Conservation (phyloP, 2,329 filamentous ascomycete species). For the Fusarium oligoseptatum region DNA sequence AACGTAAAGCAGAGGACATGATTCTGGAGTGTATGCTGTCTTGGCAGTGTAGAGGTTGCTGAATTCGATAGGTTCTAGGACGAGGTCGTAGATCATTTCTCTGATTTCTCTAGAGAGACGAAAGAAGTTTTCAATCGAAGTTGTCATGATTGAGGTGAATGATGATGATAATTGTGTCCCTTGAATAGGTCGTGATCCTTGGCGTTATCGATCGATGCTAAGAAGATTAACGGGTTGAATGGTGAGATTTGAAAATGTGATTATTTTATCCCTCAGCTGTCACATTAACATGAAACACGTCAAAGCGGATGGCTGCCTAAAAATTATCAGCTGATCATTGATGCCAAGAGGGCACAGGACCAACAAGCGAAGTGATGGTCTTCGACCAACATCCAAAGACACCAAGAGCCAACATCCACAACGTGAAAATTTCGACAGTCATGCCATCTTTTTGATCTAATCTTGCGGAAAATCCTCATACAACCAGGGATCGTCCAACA, state of each 20-base stretch:
- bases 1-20: slow-evolving; percentile 11
- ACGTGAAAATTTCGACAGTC: not conserved
- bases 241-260: not conserved
- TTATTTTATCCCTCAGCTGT: not conserved
- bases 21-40: slow-evolving; percentile 7
- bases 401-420: not conserved
- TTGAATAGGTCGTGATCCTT: not conserved
- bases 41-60: slow-evolving; percentile 3
- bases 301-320: not conserved
- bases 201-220: not conserved
- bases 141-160: not conserved
- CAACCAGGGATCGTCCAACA: slow-evolving; percentile 20
- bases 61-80: not conserved
- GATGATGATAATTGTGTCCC: not conserved
- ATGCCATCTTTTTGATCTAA: not conserved
- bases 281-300: not conserved
- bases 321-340: not conserved
- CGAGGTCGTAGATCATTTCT: slow-evolving; percentile 11
- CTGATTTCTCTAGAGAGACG: slow-evolving; percentile 8
- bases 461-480: slow-evolving; percentile 17
- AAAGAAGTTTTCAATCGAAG: not conserved
- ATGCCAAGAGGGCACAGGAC: not conserved
- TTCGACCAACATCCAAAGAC: not conserved
- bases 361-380: too few species aligned
- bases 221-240: not conserved